Conservation (phyloP, 768 basidiomycete genomes). For the Russula abietina region DNA sequence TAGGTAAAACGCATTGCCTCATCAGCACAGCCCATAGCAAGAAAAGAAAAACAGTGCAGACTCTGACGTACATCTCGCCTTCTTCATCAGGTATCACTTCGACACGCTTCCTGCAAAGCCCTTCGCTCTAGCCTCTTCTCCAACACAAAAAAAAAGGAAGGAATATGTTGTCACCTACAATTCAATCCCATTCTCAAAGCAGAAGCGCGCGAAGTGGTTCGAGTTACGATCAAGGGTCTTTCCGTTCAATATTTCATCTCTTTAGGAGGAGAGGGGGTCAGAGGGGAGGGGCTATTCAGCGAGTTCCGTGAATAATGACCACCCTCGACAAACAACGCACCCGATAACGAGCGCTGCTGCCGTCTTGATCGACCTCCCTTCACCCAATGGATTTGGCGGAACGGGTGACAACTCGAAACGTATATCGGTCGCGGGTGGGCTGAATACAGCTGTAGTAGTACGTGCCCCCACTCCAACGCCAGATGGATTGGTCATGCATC, state of each 20-base stretch:
- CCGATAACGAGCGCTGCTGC: conserved; percentile 76
- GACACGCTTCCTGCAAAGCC: conserved; percentile 60
- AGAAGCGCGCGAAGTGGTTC: conserved; percentile 80
- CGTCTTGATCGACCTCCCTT: conserved; percentile 63
- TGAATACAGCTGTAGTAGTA: neutral
- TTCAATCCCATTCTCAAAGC: conserved; percentile 82
- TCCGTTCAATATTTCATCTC: conserved; percentile 90
- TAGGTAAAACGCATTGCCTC: neutral
- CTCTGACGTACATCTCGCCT: conserved; percentile 68
- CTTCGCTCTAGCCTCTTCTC: conserved; percentile 23
- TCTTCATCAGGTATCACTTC: conserved; percentile 92
- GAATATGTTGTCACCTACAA: conserved; percentile 40
- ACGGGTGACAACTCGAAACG: conserved; percentile 50
- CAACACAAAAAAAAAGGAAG: conserved; percentile 4
- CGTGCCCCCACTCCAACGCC: neutral
- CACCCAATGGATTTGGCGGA: conserved; percentile 60
- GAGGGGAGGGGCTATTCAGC: neutral
- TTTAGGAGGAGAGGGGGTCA: conserved; percentile 27
- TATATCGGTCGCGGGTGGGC: conserved; percentile 9
- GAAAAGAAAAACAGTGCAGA: neutral
- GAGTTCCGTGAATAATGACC: neutral
- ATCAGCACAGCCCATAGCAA: neutral
- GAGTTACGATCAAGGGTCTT: conserved; percentile 83
- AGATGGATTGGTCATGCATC: neutral
- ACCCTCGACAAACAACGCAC: conserved; percentile 34